Percentiles rank a stretch among this genome's conserved stretches.
Conservation (phyloP, 495 filamentous ascomycete genomes). For the Cetradonia linearis region DNA sequence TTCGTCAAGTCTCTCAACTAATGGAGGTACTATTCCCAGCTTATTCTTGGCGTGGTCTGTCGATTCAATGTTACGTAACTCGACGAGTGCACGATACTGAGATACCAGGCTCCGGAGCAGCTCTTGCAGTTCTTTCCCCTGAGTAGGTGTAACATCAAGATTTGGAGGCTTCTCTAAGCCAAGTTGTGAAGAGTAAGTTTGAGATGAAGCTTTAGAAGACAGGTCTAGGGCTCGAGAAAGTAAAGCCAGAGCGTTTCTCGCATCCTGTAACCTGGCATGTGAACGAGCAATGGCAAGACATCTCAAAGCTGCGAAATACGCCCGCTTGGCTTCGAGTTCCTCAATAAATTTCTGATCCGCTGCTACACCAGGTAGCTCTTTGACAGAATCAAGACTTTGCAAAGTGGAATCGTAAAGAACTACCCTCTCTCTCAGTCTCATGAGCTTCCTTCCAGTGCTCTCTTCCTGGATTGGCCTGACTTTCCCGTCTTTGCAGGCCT, state of each 20-base stretch:
- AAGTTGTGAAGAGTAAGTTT: conserved; percentile 32
- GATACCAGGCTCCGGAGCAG: conserved; percentile 58
- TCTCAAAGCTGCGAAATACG: conserved; percentile 83
- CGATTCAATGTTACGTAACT: conserved; percentile 52
- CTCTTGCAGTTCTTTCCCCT: conserved; percentile 46
- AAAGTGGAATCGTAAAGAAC: conserved; percentile 90
- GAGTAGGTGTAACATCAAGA: conserved; percentile 47
- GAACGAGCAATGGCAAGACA: conserved; percentile 80
- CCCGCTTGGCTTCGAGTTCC: conserved; percentile 64
- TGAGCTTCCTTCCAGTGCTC: conserved; percentile 56
- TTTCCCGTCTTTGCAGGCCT: conserved; percentile 47
- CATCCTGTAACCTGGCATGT: conserved; percentile 60
- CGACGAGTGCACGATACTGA: conserved; percentile 71
- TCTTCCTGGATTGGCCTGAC: conserved; percentile 38
- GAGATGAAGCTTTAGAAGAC: conserved; percentile 31
- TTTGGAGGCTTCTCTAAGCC: conserved; percentile 40
- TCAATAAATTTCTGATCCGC: conserved; percentile 65
- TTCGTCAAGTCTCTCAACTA: conserved; percentile 63
- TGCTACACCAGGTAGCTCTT: conserved; percentile 83
- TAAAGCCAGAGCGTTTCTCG: conserved; percentile 77
- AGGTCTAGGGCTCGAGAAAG: conserved; percentile 57
- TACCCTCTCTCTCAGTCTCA: conserved; percentile 73
- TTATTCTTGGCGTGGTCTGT: conserved; percentile 22
- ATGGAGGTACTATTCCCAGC: conserved; percentile 25
- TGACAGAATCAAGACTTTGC: conserved; percentile 79